Conservation (phyloP, 768 basidiomycete species). For the Termitomyces sp. region DNA sequence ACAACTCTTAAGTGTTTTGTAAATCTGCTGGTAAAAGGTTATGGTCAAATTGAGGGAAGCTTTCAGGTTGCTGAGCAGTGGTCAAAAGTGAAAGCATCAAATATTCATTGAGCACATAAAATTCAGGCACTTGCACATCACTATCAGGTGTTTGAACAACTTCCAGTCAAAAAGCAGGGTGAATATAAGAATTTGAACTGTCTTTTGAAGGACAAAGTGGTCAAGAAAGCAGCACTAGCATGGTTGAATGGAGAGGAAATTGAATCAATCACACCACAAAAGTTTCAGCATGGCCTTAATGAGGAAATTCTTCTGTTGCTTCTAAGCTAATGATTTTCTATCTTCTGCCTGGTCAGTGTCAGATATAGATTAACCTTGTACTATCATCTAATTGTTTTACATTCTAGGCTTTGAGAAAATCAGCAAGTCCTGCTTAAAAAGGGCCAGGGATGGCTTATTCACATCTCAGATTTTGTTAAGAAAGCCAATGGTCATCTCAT, state of each 20-base stretch:
- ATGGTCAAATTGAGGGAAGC: conserved; percentile 23
- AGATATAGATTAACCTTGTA: too few species aligned
- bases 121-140: conserved; percentile 4
- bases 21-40: conserved; percentile 29
- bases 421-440: neutral
- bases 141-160: neutral
- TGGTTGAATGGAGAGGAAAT: conserved; percentile 20
- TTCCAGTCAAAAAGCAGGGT: neutral
- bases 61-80: conserved; percentile 32
- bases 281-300: conserved; percentile 23
- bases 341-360: neutral
- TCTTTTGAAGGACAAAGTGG: neutral
- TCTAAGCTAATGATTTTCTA: neutral
- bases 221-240: neutral
- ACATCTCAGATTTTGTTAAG: neutral
- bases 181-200: neutral
- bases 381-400: neutral
- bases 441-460: neutral
- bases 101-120: conserved; percentile 12
- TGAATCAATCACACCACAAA: conserved; percentile 25
- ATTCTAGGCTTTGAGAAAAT: neutral
- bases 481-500: neutral
- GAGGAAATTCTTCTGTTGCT: conserved; percentile 21
- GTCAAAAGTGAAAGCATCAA: conserved; percentile 20
- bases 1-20: conserved; percentile 32